Conservation (phyloP, 2,329 filamentous ascomycete species). For the Venturia nashicola region DNA sequence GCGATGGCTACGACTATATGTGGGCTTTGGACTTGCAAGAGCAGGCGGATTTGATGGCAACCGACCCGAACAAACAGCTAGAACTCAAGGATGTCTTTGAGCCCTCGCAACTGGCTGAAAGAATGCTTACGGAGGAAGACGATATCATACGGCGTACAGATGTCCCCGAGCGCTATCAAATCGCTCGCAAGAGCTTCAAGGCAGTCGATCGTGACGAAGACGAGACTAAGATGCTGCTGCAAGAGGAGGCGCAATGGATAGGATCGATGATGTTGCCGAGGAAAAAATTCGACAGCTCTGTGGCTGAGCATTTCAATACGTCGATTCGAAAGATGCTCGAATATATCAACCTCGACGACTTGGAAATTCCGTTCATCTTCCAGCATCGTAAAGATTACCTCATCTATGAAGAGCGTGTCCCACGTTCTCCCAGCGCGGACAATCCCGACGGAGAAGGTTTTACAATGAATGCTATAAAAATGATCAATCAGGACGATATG, state of each 20-base stretch:
- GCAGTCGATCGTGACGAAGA: conserved; percentile 69
- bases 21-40: conserved; percentile 88
- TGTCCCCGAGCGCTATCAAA: conserved; percentile 86
- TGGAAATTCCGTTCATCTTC: conserved; percentile 95
- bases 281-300: conserved; percentile 59
- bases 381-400: conserved; percentile 97
- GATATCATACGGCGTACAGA: conserved; percentile 81
- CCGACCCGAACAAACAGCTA: conserved; percentile 69
- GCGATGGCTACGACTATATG: conserved; percentile 88
- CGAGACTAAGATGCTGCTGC: conserved; percentile 48
- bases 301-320: conserved; percentile 73
- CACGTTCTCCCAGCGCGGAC: conserved; percentile 35
- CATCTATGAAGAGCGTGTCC: conserved; percentile 66
- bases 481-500: conserved; percentile 82
- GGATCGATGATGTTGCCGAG: conserved; percentile 80
- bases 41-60: conserved; percentile 64
- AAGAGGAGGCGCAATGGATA: conserved; percentile 87
- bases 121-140: conserved; percentile 89
- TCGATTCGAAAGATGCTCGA: conserved; percentile 86
- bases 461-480: conserved; percentile 64
- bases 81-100: conserved; percentile 98
- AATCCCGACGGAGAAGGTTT: neutral
- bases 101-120: conserved; percentile 85
- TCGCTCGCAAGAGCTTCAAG: conserved; percentile 81
- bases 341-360: conserved; percentile 88